Evolutionary conservation across 805 yeast species (phyloP), one percentile per base, ranked within the genome.

Genomic region (Myxozyma nipponensis): DNA sequence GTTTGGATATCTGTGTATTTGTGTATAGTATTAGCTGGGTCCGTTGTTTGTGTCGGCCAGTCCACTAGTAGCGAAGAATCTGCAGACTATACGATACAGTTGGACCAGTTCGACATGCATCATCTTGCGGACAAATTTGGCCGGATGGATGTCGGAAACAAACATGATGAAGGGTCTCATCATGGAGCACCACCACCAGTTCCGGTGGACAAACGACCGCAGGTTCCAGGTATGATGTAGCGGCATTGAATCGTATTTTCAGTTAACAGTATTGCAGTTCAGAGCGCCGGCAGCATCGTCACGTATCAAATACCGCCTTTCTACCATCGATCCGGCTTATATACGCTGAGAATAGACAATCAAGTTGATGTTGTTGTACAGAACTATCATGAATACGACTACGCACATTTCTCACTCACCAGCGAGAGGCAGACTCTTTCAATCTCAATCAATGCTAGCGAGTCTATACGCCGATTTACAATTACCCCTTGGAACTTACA

Each of bases 321-420:
- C 38, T 35, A 35, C 19, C 19, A 6, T 13, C 38, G 38, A 6
- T 35, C 38, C 6, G 6, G 19, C 6, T 6, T 35, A n/a, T 35
- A 13, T 35, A n/a, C 38, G 21, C 6, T 35, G 15, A 6, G 38
- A 7, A 18, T 35, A 13, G 15, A 35, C 15, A 7, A 35, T 13
- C 21, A 18, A n/a, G 38, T 13, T 18, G 38, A 35, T 3, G 42
- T 49, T 19, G 30, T 42, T 2, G 47, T 50, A 22, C 44, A 46
- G 18, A 21, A 37, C 35, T 46, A 24, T 40, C 25, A 38, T 38
- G 50, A 50, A 37, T 50, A 50, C 44, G 54, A 50, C 45, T 50
- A 50, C 39, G 47, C 50, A 22, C 54, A 50, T 46, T 46, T 41
- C 44, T 40, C 47, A 18, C 47, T 42, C 17, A 13, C 17, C 26